Percentiles rank a stretch among this genome's conserved stretches.
Evolutionary conservation across 805 yeast species (phyloP).

Genomic region (Wickerhamiella parazyma): DNA sequence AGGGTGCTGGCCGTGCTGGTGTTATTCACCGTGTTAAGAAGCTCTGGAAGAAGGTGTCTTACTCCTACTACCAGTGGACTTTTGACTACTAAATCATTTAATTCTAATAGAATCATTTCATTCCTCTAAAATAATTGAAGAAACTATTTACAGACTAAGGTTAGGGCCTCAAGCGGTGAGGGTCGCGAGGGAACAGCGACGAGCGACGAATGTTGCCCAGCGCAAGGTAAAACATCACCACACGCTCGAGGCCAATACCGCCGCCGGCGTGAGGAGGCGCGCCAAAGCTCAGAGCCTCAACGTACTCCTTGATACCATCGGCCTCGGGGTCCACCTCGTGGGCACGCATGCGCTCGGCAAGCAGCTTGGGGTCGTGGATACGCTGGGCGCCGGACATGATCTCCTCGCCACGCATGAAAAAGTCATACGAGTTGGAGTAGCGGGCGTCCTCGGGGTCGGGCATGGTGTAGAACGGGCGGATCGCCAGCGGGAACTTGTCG

Average conservation of each 20-base stretch:
- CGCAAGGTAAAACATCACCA: conserved; percentile 94
- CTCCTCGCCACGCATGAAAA: conserved; percentile 99
- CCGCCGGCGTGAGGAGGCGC: conserved; percentile 99
- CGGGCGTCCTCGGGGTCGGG: conserved; percentile 87
- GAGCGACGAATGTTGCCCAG: conserved; percentile 97
- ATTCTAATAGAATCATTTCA: neutral
- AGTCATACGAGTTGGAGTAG: conserved; percentile 95
- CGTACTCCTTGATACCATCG: conserved; percentile 81
- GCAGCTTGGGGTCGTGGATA: conserved; percentile 81
- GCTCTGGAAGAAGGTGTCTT: conserved; percentile 22
- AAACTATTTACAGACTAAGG: no score
- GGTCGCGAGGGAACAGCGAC: conserved; percentile 98
- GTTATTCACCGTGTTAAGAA: conserved; percentile 18
- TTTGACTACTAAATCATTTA: conserved; percentile 15
- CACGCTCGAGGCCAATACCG: conserved; percentile 98
- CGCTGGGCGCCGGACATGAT: conserved; percentile 99
- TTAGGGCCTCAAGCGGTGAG: conserved; percentile 74
- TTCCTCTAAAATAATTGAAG: no score
- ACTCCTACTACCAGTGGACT: conserved; percentile 21
- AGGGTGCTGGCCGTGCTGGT: conserved; percentile 24
- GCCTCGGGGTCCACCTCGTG: conserved; percentile 71
- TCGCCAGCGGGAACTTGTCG: conserved; percentile 94
- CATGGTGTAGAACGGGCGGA: conserved; percentile 99
- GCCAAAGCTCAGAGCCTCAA: conserved; percentile 84
- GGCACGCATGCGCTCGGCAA: conserved; percentile 64